Conservation (phyloP, 345 rosid genomes). For the Sisymbrium altissimum region DNA sequence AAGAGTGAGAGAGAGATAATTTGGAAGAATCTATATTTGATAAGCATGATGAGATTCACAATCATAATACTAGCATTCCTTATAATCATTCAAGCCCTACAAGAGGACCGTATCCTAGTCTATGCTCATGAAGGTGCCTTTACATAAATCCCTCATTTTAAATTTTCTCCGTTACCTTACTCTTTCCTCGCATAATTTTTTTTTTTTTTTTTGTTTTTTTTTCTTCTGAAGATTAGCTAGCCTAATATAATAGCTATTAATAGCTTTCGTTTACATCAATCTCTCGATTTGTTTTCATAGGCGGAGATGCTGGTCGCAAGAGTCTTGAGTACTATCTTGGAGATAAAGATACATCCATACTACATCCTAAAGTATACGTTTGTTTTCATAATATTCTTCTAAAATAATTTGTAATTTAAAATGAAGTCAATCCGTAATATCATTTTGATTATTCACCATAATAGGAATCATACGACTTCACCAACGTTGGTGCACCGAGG, state of each 20-base stretch:
- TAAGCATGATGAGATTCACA: conserved; percentile 12
- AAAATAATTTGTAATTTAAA: too few relatives aligned
- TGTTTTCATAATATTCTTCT: not conserved
- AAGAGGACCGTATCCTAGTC: conserved; percentile 20
- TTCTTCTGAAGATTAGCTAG: not conserved
- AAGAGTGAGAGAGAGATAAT: not conserved
- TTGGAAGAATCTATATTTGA: not conserved
- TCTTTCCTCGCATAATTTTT: not conserved
- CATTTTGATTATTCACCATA: not conserved
- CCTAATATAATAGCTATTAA: not conserved
- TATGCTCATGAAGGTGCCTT: conserved; percentile 27
- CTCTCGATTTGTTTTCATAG: conserved; percentile 3
- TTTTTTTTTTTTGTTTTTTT: too few relatives aligned
- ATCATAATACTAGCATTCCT: conserved; percentile 7
- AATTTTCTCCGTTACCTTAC: not conserved
- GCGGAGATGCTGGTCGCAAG: conserved; percentile 4
- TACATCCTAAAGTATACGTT: not conserved
- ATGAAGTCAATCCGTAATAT: not conserved
- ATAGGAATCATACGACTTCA: conserved; percentile 1
- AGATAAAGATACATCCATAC: conserved; percentile 5
- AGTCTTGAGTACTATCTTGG: not conserved
- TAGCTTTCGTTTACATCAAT: not conserved
- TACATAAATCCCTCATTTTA: not conserved
- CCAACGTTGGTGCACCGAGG: not conserved
- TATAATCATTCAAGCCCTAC: conserved; percentile 12